These are phyloP conservation scores for Prunella vulgaris DNA, from an alignment of 257 asterid genomes.

Conservation along the genomic window DNA sequence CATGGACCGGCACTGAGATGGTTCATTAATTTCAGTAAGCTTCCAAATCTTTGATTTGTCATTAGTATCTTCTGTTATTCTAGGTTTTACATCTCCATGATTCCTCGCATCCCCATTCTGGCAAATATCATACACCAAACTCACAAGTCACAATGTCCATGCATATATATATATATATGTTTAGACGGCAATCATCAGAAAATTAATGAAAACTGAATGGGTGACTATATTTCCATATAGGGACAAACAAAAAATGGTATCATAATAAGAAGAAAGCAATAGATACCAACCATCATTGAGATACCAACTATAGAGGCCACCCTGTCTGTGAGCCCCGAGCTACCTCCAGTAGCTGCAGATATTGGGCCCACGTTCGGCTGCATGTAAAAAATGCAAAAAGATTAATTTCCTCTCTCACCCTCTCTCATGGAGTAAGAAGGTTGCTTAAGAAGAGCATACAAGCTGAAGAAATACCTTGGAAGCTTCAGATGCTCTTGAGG, in stretches of 20 bases:
- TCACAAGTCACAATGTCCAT: background rate
- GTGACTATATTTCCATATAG: background rate
- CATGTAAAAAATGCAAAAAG: slow-evolving; percentile 16
- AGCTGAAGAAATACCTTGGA: slow-evolving; percentile 47
- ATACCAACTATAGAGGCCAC: slow-evolving; percentile 63
- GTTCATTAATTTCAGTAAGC: slow-evolving; percentile 66
- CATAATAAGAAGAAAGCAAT: background rate
- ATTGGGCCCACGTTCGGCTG: slow-evolving; percentile 64
- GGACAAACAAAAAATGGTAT: background rate
- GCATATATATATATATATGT: background rate
- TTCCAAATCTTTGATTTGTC: slow-evolving; percentile 75
- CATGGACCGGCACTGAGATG: slow-evolving; percentile 74
- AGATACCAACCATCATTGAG: slow-evolving; percentile 68
- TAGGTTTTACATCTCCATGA: slow-evolving; percentile 63
- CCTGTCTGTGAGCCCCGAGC: slow-evolving; percentile 61
- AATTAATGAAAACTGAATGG: background rate
- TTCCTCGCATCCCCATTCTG: slow-evolving; percentile 76
- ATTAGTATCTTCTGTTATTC: slow-evolving; percentile 53
- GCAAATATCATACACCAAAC: slow-evolving; percentile 15
- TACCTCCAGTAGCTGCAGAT: slow-evolving; percentile 48
- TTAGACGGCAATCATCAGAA: background rate
- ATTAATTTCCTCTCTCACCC: slow-evolving; percentile 5
- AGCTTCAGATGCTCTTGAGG: slow-evolving; percentile 67
- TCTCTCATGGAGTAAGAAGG: background rate
- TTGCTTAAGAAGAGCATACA: slow-evolving; percentile 6